Conservation (phyloP, 331 rosid species). For the Dryas integrifolia region DNA sequence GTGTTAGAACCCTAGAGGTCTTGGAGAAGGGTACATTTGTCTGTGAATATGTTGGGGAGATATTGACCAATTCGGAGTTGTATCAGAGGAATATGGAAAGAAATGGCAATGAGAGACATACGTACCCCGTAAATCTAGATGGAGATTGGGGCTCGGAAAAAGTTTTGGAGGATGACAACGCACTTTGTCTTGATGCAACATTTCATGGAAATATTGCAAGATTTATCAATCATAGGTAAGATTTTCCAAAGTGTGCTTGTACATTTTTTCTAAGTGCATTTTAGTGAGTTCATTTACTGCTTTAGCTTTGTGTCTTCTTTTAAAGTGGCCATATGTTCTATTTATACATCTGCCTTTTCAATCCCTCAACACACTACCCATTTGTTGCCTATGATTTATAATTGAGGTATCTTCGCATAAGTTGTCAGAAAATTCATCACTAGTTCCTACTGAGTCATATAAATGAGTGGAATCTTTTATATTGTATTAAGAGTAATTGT, state of each 20-base stretch:
- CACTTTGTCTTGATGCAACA: conserved; percentile 91
- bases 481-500: neutral
- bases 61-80: conserved; percentile 77
- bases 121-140: conserved; percentile 88
- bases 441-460: too few species aligned
- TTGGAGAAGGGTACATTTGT: conserved; percentile 80
- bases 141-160: conserved; percentile 93
- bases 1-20: conserved; percentile 64
- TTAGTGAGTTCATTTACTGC: neutral
- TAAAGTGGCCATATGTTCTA: neutral
- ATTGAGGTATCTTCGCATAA: too few species aligned
- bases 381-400: neutral
- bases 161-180: conserved; percentile 71
- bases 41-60: conserved; percentile 86
- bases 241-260: neutral
- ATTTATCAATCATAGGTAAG: conserved; percentile 92
- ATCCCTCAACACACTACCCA: neutral
- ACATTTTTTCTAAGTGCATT: conserved; percentile 7
- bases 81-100: conserved; percentile 49
- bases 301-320: neutral
- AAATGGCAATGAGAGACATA: conserved; percentile 60
- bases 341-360: neutral
- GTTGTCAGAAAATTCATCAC: too few species aligned
- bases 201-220: conserved; percentile 83
- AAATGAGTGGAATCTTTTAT: too few species aligned